Conservation (phyloP, 2,329 filamentous ascomycete genomes). For the Cercospora janseana region DNA sequence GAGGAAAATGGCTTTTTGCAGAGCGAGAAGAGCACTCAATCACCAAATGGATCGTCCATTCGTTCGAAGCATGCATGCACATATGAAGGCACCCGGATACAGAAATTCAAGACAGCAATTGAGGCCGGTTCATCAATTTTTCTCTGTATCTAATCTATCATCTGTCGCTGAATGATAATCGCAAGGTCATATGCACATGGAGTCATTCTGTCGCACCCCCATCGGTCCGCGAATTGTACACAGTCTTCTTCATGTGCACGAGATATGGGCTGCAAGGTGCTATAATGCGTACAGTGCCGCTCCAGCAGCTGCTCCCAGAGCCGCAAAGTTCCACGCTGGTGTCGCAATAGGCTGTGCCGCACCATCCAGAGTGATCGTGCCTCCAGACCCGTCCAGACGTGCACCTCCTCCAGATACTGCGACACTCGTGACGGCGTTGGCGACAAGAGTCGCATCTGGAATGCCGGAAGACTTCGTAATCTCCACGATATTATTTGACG, state of each 20-base stretch:
- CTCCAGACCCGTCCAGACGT: constrained; percentile 32
- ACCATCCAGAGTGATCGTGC: constrained; percentile 19
- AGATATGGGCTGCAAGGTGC: neutral
- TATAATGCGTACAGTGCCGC: constrained; percentile 11
- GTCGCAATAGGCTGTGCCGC: constrained; percentile 31
- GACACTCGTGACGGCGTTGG: constrained; percentile 51
- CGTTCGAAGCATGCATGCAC: no score
- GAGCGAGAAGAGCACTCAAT: no score
- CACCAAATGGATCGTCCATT: no score
- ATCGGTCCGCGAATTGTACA: no score
- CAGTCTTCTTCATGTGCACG: neutral
- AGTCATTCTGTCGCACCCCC: no score
- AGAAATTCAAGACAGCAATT: no score
- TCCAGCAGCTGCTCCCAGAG: constrained; percentile 15
- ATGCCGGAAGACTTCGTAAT: constrained; percentile 53
- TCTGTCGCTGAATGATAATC: no score
- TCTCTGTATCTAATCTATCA: no score
- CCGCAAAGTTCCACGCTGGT: constrained; percentile 30
- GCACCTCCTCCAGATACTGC: constrained; percentile 47
- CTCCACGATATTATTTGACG: constrained; percentile 52
- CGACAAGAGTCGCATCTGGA: constrained; percentile 54
- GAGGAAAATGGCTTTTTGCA: no score
- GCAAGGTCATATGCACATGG: no score
- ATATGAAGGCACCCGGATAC: no score
- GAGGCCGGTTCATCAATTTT: no score